These are phyloP conservation scores for Viola odorata DNA, from an alignment of 345 rosid species.

Conservation along the genomic window DNA sequence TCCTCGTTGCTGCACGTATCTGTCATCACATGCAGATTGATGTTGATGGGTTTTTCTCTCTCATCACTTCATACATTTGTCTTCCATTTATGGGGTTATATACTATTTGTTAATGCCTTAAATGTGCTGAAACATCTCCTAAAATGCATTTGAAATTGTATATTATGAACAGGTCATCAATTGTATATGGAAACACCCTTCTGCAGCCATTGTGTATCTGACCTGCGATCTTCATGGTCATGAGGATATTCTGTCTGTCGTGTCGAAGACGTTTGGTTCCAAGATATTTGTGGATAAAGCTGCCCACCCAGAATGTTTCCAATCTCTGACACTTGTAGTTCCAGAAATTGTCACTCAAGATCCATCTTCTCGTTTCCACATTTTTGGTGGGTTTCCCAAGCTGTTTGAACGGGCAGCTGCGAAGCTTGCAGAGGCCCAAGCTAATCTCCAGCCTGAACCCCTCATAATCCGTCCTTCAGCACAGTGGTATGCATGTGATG, in stretches of 20 bases:
- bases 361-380: conserved; percentile 60
- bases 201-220: conserved; percentile 57
- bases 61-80: neutral
- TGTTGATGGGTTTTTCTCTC: too few species aligned
- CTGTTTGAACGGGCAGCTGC: conserved; percentile 59
- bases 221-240: conserved; percentile 77
- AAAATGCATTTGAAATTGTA: conserved; percentile 16
- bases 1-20: too few species aligned
- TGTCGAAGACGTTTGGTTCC: conserved; percentile 68
- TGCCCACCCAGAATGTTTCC: conserved; percentile 43
- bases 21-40: too few species aligned
- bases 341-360: conserved; percentile 66
- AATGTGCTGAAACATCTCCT: neutral
- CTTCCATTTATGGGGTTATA: neutral
- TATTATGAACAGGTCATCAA: conserved; percentile 64
- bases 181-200: conserved; percentile 88
- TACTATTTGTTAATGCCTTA: neutral
- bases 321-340: conserved; percentile 36
- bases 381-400: conserved; percentile 71
- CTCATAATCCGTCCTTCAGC: conserved; percentile 78
- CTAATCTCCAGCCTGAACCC: conserved; percentile 54
- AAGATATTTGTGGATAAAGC: conserved; percentile 64
- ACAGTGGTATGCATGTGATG: conserved; percentile 78
- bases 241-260: conserved; percentile 57
- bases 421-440: conserved; percentile 59